Evolutionary conservation across 1,284 basidiomycete genomes (phyloP).

Genomic region (Cerioporus squamosus): DNA sequence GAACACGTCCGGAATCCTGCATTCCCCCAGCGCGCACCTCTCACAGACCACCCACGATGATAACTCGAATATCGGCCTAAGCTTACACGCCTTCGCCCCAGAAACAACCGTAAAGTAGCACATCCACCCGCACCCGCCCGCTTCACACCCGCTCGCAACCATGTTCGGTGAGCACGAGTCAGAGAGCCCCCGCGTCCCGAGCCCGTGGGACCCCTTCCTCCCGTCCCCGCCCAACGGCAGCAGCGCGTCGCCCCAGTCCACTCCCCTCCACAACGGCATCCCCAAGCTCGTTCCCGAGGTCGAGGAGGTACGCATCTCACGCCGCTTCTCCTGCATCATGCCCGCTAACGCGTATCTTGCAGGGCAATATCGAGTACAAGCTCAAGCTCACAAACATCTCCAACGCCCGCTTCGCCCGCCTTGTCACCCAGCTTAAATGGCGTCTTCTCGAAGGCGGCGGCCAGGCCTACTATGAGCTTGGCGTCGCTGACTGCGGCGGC

Average conservation of each 20-base stretch:
- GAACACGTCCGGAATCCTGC: constrained; percentile 6
- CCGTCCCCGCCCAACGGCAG: constrained; percentile 49
- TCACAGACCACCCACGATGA: constrained; percentile 46
- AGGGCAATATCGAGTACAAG: constrained; percentile 88
- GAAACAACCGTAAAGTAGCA: constrained; percentile 21
- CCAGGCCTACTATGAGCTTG: constrained; percentile 92
- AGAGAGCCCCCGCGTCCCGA: constrained; percentile 75
- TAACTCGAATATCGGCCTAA: constrained; percentile 62
- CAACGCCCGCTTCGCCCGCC: constrained; percentile 71
- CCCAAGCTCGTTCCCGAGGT: constrained; percentile 76
- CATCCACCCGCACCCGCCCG: not conserved
- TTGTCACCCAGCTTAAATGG: constrained; percentile 96
- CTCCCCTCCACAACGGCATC: constrained; percentile 32
- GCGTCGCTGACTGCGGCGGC: constrained; percentile 85
- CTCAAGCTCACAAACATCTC: constrained; percentile 77
- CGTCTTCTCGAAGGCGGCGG: constrained; percentile 90
- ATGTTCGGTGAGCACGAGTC: constrained; percentile 85
- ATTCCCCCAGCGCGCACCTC: constrained; percentile 10
- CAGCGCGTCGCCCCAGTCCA: constrained; percentile 33
- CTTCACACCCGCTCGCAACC: not conserved
- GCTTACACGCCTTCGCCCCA: not conserved
- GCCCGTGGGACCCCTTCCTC: constrained; percentile 79
- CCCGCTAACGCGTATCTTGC: not conserved
- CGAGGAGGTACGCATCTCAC: constrained; percentile 52
- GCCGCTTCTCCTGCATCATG: too few relatives aligned